Conservation (phyloP, 257 asterid species). For the Craterostigma plantagineum region DNA sequence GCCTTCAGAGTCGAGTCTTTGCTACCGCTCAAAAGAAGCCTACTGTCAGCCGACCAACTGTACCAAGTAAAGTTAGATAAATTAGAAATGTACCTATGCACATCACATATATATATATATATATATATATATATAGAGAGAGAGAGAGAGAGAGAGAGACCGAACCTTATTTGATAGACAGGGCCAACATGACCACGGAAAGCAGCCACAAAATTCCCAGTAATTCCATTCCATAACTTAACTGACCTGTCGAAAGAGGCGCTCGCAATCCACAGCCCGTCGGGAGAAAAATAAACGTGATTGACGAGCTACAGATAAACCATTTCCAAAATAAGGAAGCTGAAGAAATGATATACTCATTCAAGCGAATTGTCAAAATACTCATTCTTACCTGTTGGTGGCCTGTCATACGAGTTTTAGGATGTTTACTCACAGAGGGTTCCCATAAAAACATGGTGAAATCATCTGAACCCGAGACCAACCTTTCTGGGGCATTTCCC, state of each 20-base stretch:
- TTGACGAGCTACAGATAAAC: conserved; percentile 59
- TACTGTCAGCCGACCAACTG: conserved; percentile 99
- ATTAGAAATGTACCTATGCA: conserved; percentile 6
- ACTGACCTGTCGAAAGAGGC: conserved; percentile 96
- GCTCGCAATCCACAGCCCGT: conserved; percentile 90
- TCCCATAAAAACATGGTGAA: conserved; percentile 95
- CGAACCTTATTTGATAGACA: conserved; percentile 87
- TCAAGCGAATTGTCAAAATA: background rate
- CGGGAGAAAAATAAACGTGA: conserved; percentile 93
- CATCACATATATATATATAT: conserved; percentile 3
- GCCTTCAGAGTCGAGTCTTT: conserved; percentile 95
- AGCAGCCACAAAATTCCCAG: conserved; percentile 75
- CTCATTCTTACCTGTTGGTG: conserved; percentile 59
- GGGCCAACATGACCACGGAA: conserved; percentile 97
- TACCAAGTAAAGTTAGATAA: conserved; percentile 8
- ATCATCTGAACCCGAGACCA: conserved; percentile 96
- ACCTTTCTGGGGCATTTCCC: conserved; percentile 66
- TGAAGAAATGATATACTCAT: conserved; percentile 1
- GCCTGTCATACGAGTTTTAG: conserved; percentile 88
- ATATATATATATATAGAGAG: background rate
- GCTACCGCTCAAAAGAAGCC: conserved; percentile 93
- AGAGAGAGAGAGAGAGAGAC: conserved; percentile 6
- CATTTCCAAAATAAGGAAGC: conserved; percentile 4
- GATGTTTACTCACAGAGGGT: conserved; percentile 61
- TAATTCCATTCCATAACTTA: conserved; percentile 83